Percentiles rank a stretch among this genome's conserved stretches.
phyloP scores from a whole-genome alignment of 768 basidiomycete genomes.

The Lentinula boryana region DNA sequence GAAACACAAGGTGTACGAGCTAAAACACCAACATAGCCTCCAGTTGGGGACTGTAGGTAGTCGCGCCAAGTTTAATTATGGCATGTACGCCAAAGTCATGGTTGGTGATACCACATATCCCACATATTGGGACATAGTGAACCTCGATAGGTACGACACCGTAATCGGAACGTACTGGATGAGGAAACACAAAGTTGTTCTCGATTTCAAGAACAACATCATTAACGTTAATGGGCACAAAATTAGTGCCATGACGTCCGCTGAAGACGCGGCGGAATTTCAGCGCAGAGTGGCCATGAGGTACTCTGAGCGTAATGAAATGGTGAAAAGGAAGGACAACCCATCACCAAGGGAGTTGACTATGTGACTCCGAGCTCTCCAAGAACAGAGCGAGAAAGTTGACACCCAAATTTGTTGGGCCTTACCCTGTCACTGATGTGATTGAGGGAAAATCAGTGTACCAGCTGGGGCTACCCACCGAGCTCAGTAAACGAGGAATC shows the following conservation, averaged over 20 bases:
- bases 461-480: conserved; percentile 16
- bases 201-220: no score
- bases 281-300: no score
- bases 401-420: no score
- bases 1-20: not conserved
- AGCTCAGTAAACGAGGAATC: conserved; percentile 3
- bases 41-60: not conserved
- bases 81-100: not conserved
- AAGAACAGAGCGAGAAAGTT: no score
- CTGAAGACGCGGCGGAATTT: no score
- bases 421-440: not conserved
- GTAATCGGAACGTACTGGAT: not conserved
- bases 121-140: not conserved
- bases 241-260: no score
- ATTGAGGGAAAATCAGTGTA: conserved; percentile 11
- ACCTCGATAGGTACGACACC: not conserved
- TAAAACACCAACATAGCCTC: not conserved
- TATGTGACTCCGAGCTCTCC: no score
- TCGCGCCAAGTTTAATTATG: not conserved
- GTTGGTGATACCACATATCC: not conserved
- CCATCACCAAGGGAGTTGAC: no score
- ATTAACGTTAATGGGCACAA: no score
- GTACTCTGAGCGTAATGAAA: no score
- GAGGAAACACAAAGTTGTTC: no score
- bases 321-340: no score